Evolutionary conservation across 257 asterid genomes (phyloP), one percentile per base, ranked within the genome.

Genomic region (Apocynum venetum): DNA sequence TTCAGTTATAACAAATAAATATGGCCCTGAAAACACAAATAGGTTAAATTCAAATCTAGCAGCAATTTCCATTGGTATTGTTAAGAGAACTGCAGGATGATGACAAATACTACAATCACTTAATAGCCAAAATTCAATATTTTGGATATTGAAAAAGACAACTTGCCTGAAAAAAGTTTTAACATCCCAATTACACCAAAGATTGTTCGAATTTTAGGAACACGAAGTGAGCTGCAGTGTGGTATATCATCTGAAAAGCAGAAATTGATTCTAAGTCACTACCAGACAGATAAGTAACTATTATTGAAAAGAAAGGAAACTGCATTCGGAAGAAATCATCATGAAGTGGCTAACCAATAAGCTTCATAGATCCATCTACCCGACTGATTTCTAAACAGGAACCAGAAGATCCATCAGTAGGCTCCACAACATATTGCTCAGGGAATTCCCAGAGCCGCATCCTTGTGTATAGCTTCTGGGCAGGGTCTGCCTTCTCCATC

Each of bases 361-460:
- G 86, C 76, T 78, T 83, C 81, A 91, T 81, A 78, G 97, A 90
- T 36, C 91, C 97, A 78, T 87, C 87, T 60, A 57, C 71, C 76
- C 94, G 96, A 64, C 88, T 89, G 87, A 96, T 84, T 64, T 88
- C 78, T 84, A 93, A 73, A 80, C 84, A 90, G 15, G 89, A 87
- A 49, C 90, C 88, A 63, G 91, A 86, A 55, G 97, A 90, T 63
- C 99, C 97, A 77, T 93, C 98, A 41, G 89, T 89, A 4, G 99
- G 97, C 86, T 95, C 98, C 44, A 95, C 73, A 20, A 95, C 81
- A 63, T 91, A 95, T 71, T 93, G 96, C 79, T 91, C 92, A 0
- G 94, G 87, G 66, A 95, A 95, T 81, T 95, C 98, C 98, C 98
- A 93, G 8, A 95, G 86, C 46, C 97, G 89, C 98, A 95, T 87